Base-by-base conservation (phyloP, 2,329 filamentous ascomycete genomes). In the Aspergillus costaricaensis region DNA sequence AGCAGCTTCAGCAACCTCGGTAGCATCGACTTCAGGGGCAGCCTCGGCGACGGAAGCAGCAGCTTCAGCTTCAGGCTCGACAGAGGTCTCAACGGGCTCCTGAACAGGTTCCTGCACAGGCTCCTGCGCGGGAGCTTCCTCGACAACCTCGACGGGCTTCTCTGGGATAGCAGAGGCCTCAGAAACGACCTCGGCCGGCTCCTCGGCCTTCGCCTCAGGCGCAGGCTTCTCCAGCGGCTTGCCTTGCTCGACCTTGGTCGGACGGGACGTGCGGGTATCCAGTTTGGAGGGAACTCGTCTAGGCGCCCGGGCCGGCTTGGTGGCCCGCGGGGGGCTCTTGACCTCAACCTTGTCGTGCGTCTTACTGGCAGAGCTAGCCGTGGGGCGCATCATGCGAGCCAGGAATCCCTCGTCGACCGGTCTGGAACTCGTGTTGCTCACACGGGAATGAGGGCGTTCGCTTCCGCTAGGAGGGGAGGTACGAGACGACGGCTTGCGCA, bases 341-440 rank as follows among this genome's bases (percentile, higher is more conserved):
- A 70, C 53, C 25, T 81, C 80, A 5, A 77, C 58, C 64, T 80
- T 81, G 15, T 82, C 81, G 53, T 82, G 79, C 14, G 73, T 70
- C 64, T 83, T 83, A 64, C 74, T 81, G 8, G 80, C 79, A 54
- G 80, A 82, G 63, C 80, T 81, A 32, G 80, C 77, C 12, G 81
- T 83, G 21, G 81, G 81, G 5, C 81, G 77, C 79, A 82, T 83
- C 80, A 83, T 82, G 56, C 81, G 73, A 14, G 80, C 80, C 36
- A 83, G 68, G 65, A 82, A 83, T 1, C 78, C 71, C 32, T 82
- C 79, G 59, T 80, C 79, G 4, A 78, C 71, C 7, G 75, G 73
- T 57, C 73, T 78, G 21, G 74, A 59, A 55, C 67, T 70, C 15
- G 65, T 67, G 51, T 73, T 76, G 66, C 79, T 80, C 21, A 69